Conservation (phyloP, 2,329 filamentous ascomycete genomes). For the Paecilomyces sp. region DNA sequence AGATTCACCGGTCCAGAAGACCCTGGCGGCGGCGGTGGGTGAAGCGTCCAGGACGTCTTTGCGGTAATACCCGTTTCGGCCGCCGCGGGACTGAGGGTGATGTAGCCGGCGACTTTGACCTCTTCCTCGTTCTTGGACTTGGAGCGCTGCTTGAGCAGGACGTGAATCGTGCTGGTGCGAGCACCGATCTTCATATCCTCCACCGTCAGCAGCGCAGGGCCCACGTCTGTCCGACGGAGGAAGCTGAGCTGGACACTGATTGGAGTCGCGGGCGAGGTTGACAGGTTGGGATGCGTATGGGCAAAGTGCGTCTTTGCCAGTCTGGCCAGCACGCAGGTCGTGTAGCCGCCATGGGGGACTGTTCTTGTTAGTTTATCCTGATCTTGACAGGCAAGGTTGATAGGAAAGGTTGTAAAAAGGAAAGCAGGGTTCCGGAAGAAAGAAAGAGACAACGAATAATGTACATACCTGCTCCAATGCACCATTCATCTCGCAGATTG, state of each 20-base stretch:
- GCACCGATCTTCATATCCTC: constrained; percentile 58
- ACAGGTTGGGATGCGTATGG: constrained; percentile 49
- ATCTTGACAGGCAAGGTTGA: too few species aligned
- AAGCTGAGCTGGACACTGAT: constrained; percentile 60
- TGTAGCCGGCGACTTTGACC: constrained; percentile 57
- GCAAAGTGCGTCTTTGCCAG: constrained; percentile 55
- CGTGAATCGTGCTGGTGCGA: constrained; percentile 57
- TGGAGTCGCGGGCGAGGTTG: constrained; percentile 45
- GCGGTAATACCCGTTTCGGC: constrained; percentile 53
- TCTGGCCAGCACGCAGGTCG: constrained; percentile 56
- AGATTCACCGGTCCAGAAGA: constrained; percentile 28
- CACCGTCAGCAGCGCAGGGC: constrained; percentile 51
- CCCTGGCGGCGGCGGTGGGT: constrained; percentile 36
- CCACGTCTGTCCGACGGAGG: constrained; percentile 55
- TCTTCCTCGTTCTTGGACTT: constrained; percentile 20
- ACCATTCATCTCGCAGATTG: constrained; percentile 53
- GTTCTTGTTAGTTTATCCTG: constrained; percentile 1
- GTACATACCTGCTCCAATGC: constrained; percentile 54
- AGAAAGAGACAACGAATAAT: neutral
- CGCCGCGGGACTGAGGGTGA: constrained; percentile 57
- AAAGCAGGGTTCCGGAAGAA: neutral
- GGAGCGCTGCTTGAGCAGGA: constrained; percentile 44
- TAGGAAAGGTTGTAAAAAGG: too few species aligned
- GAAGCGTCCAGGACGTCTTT: constrained; percentile 47
- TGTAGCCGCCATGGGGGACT: constrained; percentile 68